Evolutionary conservation across 768 basidiomycete genomes (phyloP), one percentile per base, ranked within the genome.

Genomic region (Rhodotorula toruloides): DNA sequence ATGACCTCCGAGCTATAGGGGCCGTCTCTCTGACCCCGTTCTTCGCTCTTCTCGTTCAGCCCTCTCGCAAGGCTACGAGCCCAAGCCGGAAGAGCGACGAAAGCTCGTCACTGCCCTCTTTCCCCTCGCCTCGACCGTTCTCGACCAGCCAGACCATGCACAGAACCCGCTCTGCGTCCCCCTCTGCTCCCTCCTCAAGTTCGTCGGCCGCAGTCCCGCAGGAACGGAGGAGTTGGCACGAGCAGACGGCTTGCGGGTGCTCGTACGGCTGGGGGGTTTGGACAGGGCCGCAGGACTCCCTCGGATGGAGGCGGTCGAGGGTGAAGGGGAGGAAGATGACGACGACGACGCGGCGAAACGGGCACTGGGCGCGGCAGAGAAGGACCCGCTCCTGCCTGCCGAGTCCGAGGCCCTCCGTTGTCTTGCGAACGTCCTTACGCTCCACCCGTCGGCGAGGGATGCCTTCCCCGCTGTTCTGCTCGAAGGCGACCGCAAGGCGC

Each of bases 401-500:
- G 67, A 72, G 48, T 36, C 60, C 2, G 71, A 72, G 19, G 67
- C 67, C 5, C 46, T 72, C 25, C 55, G 71, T 14, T 68, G 63
- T 50, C 61, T 73, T 17, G 71, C 67, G 62, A 73, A 73, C 67
- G 39, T 53, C 37, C 58, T 71, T 58, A 71, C 50, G 39, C 67
- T 73, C 3, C 70, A 73, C 36, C 67, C 70, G 2, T 39, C 58
- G 25, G 63, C 70, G 25, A 46, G 67, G 12, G 67, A 62, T 21
- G 34, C 55, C n/a, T 66, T 73, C 19, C 63, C 69, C 16, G 55
- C 32, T 25, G 48, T 73, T 22, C 21, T 71, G 27, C 27, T 61
- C 21, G 52, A 59, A 9, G 60, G 65, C 40, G 58, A 59, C 22
- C 40, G 57, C 22, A 3, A 14, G 1, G 55, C 55, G 11, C 17